Percentiles rank a stretch among this genome's conserved stretches.
phyloP scores from a whole-genome alignment of 768 basidiomycete genomes.

The Clitopilus hobsonii region DNA sequence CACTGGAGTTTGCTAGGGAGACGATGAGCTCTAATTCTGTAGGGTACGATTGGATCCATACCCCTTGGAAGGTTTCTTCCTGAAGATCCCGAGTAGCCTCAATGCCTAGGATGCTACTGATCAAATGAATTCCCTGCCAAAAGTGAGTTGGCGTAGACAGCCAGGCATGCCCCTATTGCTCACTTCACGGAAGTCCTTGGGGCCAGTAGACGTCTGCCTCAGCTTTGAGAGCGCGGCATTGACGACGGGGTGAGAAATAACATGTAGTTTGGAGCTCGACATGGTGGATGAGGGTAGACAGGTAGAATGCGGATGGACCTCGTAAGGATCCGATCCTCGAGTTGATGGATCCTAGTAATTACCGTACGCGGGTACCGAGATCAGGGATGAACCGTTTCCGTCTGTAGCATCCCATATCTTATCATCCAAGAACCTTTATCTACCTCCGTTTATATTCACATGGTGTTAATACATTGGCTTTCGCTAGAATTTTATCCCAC shows the following conservation, averaged over 20 bases:
- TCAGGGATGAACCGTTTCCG: no score
- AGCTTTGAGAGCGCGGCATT: slow-evolving; percentile 71
- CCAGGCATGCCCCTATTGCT: neutral
- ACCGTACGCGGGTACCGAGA: neutral
- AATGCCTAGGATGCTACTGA: slow-evolving; percentile 76
- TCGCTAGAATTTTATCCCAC: slow-evolving; percentile 52
- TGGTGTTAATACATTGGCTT: slow-evolving; percentile 65
- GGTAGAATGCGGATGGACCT: slow-evolving; percentile 2
- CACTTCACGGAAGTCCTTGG: slow-evolving; percentile 82
- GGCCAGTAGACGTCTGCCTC: slow-evolving; percentile 49
- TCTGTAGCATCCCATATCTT: slow-evolving; percentile 3
- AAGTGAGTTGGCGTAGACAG: neutral
- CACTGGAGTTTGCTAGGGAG: slow-evolving; percentile 67
- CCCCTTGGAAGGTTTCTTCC: slow-evolving; percentile 58
- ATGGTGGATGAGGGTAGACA: slow-evolving; percentile 13
- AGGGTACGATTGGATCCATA: slow-evolving; percentile 28
- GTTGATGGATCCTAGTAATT: neutral
- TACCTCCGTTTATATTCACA: slow-evolving; percentile 92
- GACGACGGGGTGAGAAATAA: slow-evolving; percentile 68
- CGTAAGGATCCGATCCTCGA: neutral
- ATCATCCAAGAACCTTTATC: slow-evolving; percentile 11
- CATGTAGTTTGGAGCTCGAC: slow-evolving; percentile 32
- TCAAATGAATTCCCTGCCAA: slow-evolving; percentile 62
- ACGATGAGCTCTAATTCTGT: slow-evolving; percentile 3
- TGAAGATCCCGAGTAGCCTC: slow-evolving; percentile 74